phyloP scores from a whole-genome alignment of 495 filamentous ascomycete genomes.

The Letharia lupina region DNA sequence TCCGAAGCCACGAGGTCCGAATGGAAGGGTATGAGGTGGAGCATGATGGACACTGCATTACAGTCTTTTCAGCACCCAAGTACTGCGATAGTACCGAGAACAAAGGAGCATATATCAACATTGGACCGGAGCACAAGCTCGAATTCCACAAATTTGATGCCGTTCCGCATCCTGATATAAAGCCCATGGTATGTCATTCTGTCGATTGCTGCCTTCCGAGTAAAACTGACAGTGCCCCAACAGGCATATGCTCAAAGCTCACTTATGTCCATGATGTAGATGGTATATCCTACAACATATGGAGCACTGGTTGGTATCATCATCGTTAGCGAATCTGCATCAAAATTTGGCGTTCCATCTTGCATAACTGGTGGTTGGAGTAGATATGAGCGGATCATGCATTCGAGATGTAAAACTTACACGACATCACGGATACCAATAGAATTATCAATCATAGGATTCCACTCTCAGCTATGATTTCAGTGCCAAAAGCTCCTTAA shows the following conservation, averaged over 20 bases:
- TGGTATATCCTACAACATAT: constrained; percentile 1
- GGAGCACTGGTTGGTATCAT: neutral
- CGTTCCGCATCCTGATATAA: constrained; percentile 89
- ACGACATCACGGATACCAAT: neutral
- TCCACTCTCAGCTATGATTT: neutral
- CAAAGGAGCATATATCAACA: constrained; percentile 97
- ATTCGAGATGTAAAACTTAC: neutral
- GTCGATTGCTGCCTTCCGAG: neutral
- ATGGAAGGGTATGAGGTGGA: constrained; percentile 98
- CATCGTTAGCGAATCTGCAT: constrained; percentile 15
- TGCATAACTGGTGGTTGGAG: constrained; percentile 7
- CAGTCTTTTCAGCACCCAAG: constrained; percentile 96
- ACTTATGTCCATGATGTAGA: constrained; percentile 57
- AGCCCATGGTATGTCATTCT: constrained; percentile 68
- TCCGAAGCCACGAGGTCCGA: constrained; percentile 92
- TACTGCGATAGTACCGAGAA: constrained; percentile 98
- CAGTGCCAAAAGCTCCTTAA: neutral
- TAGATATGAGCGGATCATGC: neutral
- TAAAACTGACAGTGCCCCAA: constrained; percentile 26
- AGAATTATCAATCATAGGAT: neutral
- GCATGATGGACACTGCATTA: constrained; percentile 93
- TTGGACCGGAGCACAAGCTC: constrained; percentile 85
- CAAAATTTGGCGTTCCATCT: constrained; percentile 4
- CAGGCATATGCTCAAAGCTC: constrained; percentile 78
- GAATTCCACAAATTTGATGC: constrained; percentile 88